Evolutionary conservation across 805 yeast species (phyloP), one percentile per base, ranked within the genome.

Genomic region (Lachancea meyersii): DNA sequence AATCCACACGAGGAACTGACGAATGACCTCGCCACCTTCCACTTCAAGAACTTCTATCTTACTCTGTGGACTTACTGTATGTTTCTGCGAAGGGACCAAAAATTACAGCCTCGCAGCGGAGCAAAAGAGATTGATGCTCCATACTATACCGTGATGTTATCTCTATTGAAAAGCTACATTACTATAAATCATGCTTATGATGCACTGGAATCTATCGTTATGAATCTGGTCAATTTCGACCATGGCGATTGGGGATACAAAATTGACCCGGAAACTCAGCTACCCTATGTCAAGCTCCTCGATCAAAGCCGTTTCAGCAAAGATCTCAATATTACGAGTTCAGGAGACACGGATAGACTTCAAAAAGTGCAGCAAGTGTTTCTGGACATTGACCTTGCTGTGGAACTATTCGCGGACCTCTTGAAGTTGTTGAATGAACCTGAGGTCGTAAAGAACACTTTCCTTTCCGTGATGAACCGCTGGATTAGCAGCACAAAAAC

Each of bases 381-480:
- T 35, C 63, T 66, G 14, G 60, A 61, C 38, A 57, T 80, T 27
- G 80, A 76, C 43, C 39, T 47, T 0, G 63, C 78, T 0, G 51
- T 75, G 5, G 75, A 66, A 2, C 45, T 65, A 13, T 62, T 71
- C 14, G 45, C 75, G 1, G 64, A 61, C 4, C 51, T 85, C 3
- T 59, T 86, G 42, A 64, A 66, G 37, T 68, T 73, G 20, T 53
- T 80, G 5, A 77, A 75, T 43, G 76, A 76, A 33, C 57, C 54
- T 2, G 65, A 62, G 1, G 58, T 70, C 10, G 60, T 76, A 2
- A 75, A 66, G 44, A 63, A 53, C 24, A 60, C 71, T 2, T 83
- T 87, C 50, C 60, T 78, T 3, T 48, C 47, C 0, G 61, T 80
- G 1, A 63, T 91, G 47, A 71, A 72, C 44, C 67, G 80, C 50